Percentiles rank a stretch among this genome's conserved stretches.
These are phyloP conservation scores for Pouteria glomerata DNA, from an alignment of 148 eudicot species.

Conservation along the genomic window DNA sequence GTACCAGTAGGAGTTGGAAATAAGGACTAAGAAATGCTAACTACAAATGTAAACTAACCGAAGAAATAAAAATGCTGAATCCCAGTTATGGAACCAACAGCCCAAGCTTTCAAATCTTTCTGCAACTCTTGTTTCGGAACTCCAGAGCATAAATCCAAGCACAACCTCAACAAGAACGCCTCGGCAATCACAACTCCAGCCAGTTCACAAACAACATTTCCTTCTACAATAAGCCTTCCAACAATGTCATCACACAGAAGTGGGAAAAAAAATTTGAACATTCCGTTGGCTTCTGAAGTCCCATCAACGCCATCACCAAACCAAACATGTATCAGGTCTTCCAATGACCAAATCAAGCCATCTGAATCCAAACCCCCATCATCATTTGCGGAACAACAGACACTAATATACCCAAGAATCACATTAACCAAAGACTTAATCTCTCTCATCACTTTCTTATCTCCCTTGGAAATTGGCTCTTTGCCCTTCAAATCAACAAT, in stretches of 20 bases:
- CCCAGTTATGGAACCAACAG: conserved; percentile 42
- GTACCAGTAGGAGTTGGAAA: not conserved
- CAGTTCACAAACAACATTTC: conserved; percentile 31
- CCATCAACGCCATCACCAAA: conserved; percentile 12
- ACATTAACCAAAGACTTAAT: conserved; percentile 35
- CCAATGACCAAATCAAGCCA: conserved; percentile 31
- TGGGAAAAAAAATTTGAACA: conserved; percentile 36
- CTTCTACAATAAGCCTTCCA: conserved; percentile 22
- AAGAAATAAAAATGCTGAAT: conserved; percentile 33
- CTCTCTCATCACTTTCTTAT: conserved; percentile 38
- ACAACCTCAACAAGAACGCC: conserved; percentile 43
- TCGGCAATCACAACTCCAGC: conserved; percentile 51
- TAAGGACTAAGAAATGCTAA: not conserved
- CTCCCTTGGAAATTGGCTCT: conserved; percentile 34
- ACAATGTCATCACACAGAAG: conserved; percentile 29
- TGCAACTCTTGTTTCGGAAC: conserved; percentile 22
- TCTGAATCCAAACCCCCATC: conserved; percentile 12
- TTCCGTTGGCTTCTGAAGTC: conserved; percentile 5
- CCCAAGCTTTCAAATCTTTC: conserved; percentile 41
- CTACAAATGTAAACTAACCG: conserved; percentile 26
- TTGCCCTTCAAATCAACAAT: conserved; percentile 21
- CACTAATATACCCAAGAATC: conserved; percentile 35
- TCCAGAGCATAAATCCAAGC: conserved; percentile 30
- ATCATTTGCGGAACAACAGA: conserved; percentile 26
- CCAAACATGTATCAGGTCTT: conserved; percentile 48